phyloP scores from a whole-genome alignment of 2,329 filamentous ascomycete species.

The Chrysosporium keratinophilum region DNA sequence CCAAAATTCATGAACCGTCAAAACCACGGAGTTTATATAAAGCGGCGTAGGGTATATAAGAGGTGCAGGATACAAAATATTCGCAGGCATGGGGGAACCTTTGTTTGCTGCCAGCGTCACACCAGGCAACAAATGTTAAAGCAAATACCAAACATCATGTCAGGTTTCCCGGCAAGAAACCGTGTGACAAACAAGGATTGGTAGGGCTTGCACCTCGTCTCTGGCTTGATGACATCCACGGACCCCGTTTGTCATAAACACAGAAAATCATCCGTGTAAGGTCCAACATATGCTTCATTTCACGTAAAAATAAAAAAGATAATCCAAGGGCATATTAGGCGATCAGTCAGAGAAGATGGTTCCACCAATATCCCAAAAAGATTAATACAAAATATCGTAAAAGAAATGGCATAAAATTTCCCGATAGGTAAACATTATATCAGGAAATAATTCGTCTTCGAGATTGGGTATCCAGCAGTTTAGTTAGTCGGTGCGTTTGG shows the following conservation, averaged over 20 bases:
- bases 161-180: neutral
- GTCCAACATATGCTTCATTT: neutral
- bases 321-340: neutral
- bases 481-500: constrained; percentile 4
- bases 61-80: neutral
- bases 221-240: neutral
- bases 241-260: neutral
- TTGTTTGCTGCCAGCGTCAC: constrained; percentile 9
- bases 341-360: neutral
- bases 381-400: constrained; percentile 12
- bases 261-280: neutral
- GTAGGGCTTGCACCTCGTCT: neutral
- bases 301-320: constrained; percentile 2
- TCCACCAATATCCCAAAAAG: constrained; percentile 5
- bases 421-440: constrained; percentile 7
- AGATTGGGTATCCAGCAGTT: neutral
- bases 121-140: neutral
- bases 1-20: neutral
- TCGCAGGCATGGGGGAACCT: neutral
- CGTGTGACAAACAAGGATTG: neutral
- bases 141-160: constrained; percentile 6
- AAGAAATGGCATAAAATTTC: constrained; percentile 1
- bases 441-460: neutral
- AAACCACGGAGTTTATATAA: constrained; percentile 5
- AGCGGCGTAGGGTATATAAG: neutral